Percentiles rank a stretch among this genome's conserved stretches.
Evolutionary conservation across 345 rosid genomes (phyloP).

Genomic region (Rhodamnia argentea): DNA sequence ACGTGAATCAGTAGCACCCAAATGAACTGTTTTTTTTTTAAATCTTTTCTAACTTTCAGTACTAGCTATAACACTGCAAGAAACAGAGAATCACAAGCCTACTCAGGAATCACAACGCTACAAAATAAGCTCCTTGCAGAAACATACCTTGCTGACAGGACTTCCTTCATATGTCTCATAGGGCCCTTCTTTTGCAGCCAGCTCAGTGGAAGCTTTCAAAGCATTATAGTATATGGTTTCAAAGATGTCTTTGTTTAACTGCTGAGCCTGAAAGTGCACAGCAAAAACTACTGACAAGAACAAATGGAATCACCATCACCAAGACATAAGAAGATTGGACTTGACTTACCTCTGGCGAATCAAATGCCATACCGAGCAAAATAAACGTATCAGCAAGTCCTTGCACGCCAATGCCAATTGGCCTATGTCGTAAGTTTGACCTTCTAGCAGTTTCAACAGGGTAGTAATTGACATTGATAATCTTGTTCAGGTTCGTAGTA

Average conservation of each 20-base stretch:
- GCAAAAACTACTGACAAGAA: not conserved
- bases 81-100: not conserved
- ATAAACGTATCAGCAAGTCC: slow-evolving; percentile 94
- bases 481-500: slow-evolving; percentile 69
- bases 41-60: not conserved
- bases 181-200: slow-evolving; percentile 63
- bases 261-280: slow-evolving; percentile 51
- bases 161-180: slow-evolving; percentile 76
- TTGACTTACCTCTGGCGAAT: slow-evolving; percentile 63
- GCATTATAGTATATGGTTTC: slow-evolving; percentile 89
- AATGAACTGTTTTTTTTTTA: not conserved
- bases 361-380: slow-evolving; percentile 87
- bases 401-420: slow-evolving; percentile 92
- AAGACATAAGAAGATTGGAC: not conserved
- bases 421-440: slow-evolving; percentile 79
- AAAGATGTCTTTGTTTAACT: slow-evolving; percentile 81
- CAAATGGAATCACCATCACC: not conserved
- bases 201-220: slow-evolving; percentile 57
- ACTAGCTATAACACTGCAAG: not conserved
- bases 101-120: not conserved
- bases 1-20: not conserved
- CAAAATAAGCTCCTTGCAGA: not conserved
- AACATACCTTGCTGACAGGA: slow-evolving; percentile 87
- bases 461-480: slow-evolving; percentile 85
- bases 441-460: slow-evolving; percentile 86